phyloP scores from a whole-genome alignment of 1,139 yeast genomes.

The Diutina pseudorugosa region DNA sequence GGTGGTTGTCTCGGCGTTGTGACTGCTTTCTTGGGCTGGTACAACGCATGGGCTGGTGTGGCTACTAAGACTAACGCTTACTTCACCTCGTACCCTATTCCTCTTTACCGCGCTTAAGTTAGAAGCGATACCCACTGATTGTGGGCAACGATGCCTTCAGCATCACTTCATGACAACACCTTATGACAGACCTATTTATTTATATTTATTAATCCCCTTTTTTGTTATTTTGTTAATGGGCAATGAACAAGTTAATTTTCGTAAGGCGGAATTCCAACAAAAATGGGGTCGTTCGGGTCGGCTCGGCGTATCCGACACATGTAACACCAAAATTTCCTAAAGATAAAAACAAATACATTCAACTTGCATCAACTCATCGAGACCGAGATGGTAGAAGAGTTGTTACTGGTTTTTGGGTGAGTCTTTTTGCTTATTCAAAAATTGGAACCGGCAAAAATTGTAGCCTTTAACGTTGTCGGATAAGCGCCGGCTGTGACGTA shows the following conservation, averaged over 20 bases:
- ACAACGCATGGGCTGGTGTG: slow-evolving; percentile 34
- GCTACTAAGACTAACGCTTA: slow-evolving; percentile 26
- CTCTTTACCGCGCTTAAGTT: slow-evolving; percentile 10
- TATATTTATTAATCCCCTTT: background rate
- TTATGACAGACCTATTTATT: slow-evolving; percentile 4
- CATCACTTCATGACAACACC: background rate
- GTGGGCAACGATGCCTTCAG: background rate
- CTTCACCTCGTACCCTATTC: slow-evolving; percentile 21
- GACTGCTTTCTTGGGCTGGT: slow-evolving; percentile 52
- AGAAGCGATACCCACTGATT: background rate
- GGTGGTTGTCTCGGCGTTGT: slow-evolving; percentile 61
- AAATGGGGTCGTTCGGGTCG: background rate
- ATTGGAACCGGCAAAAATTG: no score
- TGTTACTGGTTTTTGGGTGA: no score
- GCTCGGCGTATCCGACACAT: background rate
- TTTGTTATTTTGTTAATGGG: background rate
- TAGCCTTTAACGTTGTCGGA: no score
- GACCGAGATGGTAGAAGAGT: no score
- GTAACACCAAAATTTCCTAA: no score
- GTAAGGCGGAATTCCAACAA: background rate
- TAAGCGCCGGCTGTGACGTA: background rate
- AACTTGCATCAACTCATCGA: no score
- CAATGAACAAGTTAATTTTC: background rate
- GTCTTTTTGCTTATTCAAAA: no score
- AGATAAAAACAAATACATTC: no score